These are phyloP conservation scores for Trichoderma parareesei DNA, from an alignment of 495 filamentous ascomycete genomes.

Conservation along the genomic window DNA sequence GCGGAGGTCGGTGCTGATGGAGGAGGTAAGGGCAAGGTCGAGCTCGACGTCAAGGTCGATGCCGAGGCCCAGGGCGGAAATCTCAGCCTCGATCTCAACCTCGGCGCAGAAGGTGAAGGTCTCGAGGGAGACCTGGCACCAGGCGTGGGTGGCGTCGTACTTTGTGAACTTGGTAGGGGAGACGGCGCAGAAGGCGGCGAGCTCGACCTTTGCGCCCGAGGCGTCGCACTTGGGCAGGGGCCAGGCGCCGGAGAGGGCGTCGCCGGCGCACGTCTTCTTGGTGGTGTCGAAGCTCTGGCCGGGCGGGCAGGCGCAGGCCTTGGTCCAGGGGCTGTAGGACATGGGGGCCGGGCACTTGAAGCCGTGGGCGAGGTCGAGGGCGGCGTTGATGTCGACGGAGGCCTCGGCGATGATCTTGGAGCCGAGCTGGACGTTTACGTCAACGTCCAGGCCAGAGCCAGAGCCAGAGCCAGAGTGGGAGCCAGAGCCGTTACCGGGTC, in stretches of 20 bases:
- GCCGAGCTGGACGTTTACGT: neutral
- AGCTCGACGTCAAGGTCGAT: neutral
- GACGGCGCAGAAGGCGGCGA: neutral
- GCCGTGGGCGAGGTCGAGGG: neutral
- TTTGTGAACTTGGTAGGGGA: neutral
- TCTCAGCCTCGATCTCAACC: neutral
- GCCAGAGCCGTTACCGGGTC: too few relatives aligned
- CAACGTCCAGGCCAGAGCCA: too few relatives aligned
- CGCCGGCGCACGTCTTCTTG: neutral
- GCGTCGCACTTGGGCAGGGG: neutral
- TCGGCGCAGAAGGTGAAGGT: constrained; percentile 9
- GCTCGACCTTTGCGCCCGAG: neutral
- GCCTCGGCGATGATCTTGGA: neutral
- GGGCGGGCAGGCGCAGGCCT: neutral
- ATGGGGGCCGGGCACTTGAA: neutral
- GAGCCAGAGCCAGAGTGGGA: too few relatives aligned
- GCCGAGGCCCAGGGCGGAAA: neutral
- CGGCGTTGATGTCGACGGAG: neutral
- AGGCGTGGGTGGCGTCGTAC: constrained; percentile 2
- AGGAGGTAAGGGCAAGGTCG: neutral
- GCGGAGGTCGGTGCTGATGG: neutral
- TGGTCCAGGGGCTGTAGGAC: constrained; percentile 7
- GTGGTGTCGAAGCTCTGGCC: constrained; percentile 3
- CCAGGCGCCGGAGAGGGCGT: neutral
- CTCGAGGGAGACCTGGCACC: neutral